These are phyloP conservation scores for Astrothelium subdiscretum DNA, from an alignment of 495 filamentous ascomycete genomes.

Conservation along the genomic window DNA sequence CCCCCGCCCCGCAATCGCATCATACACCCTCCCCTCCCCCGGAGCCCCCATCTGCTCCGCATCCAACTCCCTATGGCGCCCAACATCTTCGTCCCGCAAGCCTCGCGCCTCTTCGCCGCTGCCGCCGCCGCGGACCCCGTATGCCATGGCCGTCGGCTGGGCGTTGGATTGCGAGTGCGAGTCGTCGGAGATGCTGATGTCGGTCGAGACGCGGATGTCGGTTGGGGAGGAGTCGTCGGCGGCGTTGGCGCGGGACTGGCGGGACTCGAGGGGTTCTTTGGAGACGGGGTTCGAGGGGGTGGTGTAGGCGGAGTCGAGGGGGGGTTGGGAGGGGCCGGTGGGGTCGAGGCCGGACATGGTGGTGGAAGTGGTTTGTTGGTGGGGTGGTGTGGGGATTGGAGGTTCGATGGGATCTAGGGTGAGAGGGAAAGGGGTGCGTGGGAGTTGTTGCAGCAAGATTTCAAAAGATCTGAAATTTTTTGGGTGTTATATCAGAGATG, in stretches of 20 bases:
- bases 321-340: slow-evolving; percentile 26
- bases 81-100: slow-evolving; percentile 23
- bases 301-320: slow-evolving; percentile 23
- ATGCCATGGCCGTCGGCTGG: slow-evolving; percentile 18
- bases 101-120: slow-evolving; percentile 25
- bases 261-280: slow-evolving; percentile 23
- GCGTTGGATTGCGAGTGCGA: slow-evolving; percentile 10
- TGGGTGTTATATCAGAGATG: too few species aligned
- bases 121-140: slow-evolving; percentile 24
- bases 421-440: not conserved
- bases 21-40: slow-evolving; percentile 28
- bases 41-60: slow-evolving; percentile 28
- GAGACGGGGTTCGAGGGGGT: slow-evolving; percentile 28
- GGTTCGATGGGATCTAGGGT: not conserved
- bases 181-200: slow-evolving; percentile 25
- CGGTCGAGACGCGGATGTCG: slow-evolving; percentile 9
- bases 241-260: slow-evolving; percentile 14
- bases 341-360: slow-evolving; percentile 14
- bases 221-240: not conserved
- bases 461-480: not conserved
- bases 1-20: slow-evolving; percentile 20
- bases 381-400: not conserved
- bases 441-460: not conserved
- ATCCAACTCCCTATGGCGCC: slow-evolving; percentile 27
- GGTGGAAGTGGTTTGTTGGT: not conserved